These are phyloP conservation scores for Ilyonectria mors-panacis DNA, from an alignment of 2,329 filamentous ascomycete genomes.

Conservation along the genomic window DNA sequence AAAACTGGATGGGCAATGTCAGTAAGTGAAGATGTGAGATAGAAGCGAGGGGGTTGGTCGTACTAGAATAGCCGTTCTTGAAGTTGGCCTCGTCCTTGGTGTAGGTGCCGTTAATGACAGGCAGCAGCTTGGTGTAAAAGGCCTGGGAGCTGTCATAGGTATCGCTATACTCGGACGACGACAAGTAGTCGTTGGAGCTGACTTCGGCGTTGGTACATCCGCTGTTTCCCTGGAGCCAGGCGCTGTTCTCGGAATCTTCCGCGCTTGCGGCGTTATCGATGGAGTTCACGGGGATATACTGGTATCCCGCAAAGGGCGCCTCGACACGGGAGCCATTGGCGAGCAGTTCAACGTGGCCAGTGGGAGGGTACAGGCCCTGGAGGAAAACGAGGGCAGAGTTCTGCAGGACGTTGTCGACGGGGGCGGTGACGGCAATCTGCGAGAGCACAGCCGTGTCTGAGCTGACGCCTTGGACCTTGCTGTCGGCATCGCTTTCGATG, in stretches of 20 bases:
- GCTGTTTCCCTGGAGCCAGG: conserved; percentile 72
- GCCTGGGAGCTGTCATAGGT: conserved; percentile 67
- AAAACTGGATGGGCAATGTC: conserved; percentile 60
- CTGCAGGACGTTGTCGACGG: conserved; percentile 83
- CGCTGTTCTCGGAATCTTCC: conserved; percentile 68
- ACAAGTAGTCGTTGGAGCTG: conserved; percentile 70
- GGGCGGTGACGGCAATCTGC: conserved; percentile 81
- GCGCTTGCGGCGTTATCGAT: conserved; percentile 69
- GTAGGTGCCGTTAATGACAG: conserved; percentile 70
- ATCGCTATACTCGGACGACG: conserved; percentile 61
- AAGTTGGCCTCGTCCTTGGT: conserved; percentile 62
- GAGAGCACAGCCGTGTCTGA: conserved; percentile 75
- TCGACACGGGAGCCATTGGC: conserved; percentile 78
- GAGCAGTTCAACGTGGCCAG: conserved; percentile 73
- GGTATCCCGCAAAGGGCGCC: conserved; percentile 83
- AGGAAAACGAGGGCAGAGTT: conserved; percentile 85
- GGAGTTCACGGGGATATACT: conserved; percentile 82
- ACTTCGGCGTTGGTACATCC: conserved; percentile 69
- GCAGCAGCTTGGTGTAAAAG: conserved; percentile 70
- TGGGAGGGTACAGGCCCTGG: conserved; percentile 89
- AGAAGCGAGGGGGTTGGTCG: conserved; percentile 67
- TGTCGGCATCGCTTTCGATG: conserved; percentile 71
- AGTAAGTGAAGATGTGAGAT: conserved; percentile 16
- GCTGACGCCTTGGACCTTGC: conserved; percentile 77
- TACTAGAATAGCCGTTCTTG: conserved; percentile 75